Evolutionary conservation across 768 basidiomycete genomes (phyloP), one percentile per base, ranked within the genome.

Genomic region (Mycena vitilis): DNA sequence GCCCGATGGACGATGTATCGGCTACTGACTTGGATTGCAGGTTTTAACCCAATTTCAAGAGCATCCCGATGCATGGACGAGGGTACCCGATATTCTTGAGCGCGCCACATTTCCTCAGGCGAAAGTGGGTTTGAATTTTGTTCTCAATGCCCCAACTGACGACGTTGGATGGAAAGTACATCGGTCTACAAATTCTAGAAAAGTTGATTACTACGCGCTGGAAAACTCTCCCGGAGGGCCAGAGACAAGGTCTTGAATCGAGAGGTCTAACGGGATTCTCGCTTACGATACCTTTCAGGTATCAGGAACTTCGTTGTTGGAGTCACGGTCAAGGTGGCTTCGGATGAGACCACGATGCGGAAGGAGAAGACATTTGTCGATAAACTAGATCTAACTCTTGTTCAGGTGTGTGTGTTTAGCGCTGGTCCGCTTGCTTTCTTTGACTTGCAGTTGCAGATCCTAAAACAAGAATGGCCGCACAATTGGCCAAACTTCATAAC

Each of bases 401-500:
- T 99, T 62, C 95, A 97, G 84, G 96, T 95, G 65, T 66, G 65
- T 66, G 86, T 79, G 34, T 58, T 44, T 67, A 37, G 49, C 9
- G 55, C 53, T 25, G 57, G 34, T 68, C 40, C 64, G 18, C 66
- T 69, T 23, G 52, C n/a, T 52, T 66, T 60, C 66, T 75, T 69
- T 22, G 59, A 55, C 30, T 30, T 30, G 58, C 8, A 25, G 38
- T 22, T n/a, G 23, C 75, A 99, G 96, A 98, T 99, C 68, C 84
- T 99, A 71, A 99, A 99, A 81, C 98, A 99, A 84, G 98, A 98
- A 79, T 99, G 98, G 98, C 97, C 97, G 30, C 95, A 98, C 78
- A 96, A 98, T 76, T 99, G 98, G 98, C 96, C 97, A 38, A 94
- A 88, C 23, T 99, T 98, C 84, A 98, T 98, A 75, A 90, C 94